phyloP scores from a whole-genome alignment of 768 basidiomycete genomes.

The Lyophyllum decastes region DNA sequence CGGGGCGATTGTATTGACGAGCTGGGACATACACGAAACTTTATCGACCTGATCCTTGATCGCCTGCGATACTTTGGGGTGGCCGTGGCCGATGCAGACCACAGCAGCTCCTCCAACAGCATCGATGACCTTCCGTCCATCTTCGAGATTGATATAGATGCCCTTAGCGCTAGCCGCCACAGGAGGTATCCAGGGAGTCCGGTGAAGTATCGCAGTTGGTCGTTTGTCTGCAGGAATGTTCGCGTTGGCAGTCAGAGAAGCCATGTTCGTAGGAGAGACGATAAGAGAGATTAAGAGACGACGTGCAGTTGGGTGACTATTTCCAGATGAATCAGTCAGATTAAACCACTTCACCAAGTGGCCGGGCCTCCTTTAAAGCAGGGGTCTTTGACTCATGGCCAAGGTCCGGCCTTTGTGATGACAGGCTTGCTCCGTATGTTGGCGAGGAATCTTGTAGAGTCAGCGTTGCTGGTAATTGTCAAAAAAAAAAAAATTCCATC shows the following conservation, averaged over 20 bases:
- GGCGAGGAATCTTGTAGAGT: too few relatives aligned
- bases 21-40: slow-evolving; percentile 60
- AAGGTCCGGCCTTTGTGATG: background rate
- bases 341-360: slow-evolving; percentile 5
- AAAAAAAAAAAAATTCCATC: too few relatives aligned
- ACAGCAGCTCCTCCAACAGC: slow-evolving; percentile 88
- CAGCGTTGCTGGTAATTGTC: too few relatives aligned
- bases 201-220: slow-evolving; percentile 50
- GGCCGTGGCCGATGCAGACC: slow-evolving; percentile 71
- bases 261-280: background rate
- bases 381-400: background rate
- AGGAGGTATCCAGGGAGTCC: slow-evolving; percentile 76
- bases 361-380: background rate
- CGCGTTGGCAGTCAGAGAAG: background rate
- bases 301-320: background rate
- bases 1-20: background rate
- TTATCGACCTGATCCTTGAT: slow-evolving; percentile 81
- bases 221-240: slow-evolving; percentile 2
- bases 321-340: background rate
- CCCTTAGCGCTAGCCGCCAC: slow-evolving; percentile 68
- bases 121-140: slow-evolving; percentile 72
- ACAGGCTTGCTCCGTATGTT: background rate
- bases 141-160: slow-evolving; percentile 69
- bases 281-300: background rate
- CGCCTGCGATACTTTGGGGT: slow-evolving; percentile 71